Percentiles rank a stretch among this genome's conserved stretches.
phyloP scores from a whole-genome alignment of 2,329 filamentous ascomycete species.

The Colletotrichum orchidophilum region DNA sequence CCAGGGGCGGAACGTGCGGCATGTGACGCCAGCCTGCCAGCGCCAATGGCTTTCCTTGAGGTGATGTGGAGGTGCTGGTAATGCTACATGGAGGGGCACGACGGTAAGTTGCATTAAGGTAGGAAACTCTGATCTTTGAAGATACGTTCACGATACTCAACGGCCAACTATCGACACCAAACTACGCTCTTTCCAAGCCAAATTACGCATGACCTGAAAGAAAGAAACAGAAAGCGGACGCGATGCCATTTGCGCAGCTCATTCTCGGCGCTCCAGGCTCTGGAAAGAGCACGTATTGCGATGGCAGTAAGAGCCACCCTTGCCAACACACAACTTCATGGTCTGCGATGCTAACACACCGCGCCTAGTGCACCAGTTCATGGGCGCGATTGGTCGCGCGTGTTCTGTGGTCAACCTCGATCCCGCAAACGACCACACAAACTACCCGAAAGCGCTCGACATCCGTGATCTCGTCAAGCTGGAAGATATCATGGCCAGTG shows the following conservation, averaged over 20 bases:
- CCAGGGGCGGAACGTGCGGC: conserved; percentile 10
- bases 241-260: conserved; percentile 76
- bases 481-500: conserved; percentile 94
- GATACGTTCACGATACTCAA: background rate
- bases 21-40: conserved; percentile 21
- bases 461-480: conserved; percentile 89
- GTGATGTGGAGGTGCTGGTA: background rate
- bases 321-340: conserved; percentile 9
- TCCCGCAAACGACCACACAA: conserved; percentile 93
- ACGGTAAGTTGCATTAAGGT: background rate
- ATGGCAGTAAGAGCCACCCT: conserved; percentile 76
- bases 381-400: conserved; percentile 92
- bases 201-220: background rate
- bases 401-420: conserved; percentile 97
- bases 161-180: background rate
- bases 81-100: conserved; percentile 27
- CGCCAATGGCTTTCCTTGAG: background rate
- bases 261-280: conserved; percentile 94
- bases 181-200: background rate
- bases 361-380: conserved; percentile 87
- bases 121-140: conserved; percentile 21
- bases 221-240: no score
- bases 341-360: conserved; percentile 11
- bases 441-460: conserved; percentile 89
- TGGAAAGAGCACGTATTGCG: conserved; percentile 97